Conservation (phyloP, 129 eudicot genomes). For the Deinandra increscens region DNA sequence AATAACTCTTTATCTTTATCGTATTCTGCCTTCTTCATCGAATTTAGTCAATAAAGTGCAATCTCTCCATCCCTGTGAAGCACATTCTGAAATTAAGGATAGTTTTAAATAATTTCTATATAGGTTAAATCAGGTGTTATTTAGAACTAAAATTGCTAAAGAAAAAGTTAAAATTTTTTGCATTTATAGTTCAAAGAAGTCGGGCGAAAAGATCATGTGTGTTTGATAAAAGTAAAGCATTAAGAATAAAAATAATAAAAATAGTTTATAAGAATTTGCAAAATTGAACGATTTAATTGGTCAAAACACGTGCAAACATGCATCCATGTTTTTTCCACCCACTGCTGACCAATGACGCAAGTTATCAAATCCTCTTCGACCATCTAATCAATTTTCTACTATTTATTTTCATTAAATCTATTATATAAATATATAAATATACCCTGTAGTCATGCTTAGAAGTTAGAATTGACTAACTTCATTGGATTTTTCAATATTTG, state of each 20-base stretch:
- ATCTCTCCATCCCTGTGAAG: too few relatives aligned
- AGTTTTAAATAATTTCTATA: too few relatives aligned
- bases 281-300: neutral
- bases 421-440: too few relatives aligned
- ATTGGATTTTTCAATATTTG: neutral
- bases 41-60: too few relatives aligned
- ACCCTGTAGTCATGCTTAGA: neutral
- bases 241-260: neutral
- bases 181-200: slow-evolving; percentile 16
- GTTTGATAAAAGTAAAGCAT: neutral
- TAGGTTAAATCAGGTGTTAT: too few relatives aligned
- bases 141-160: too few relatives aligned
- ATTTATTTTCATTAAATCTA: neutral
- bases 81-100: too few relatives aligned
- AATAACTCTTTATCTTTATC: too few relatives aligned
- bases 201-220: slow-evolving; percentile 17
- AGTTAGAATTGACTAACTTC: neutral
- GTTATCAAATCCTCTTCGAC: slow-evolving; percentile 19
- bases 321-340: slow-evolving; percentile 20
- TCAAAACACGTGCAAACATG: slow-evolving; percentile 27
- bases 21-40: too few relatives aligned
- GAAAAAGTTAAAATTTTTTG: neutral
- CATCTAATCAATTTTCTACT: neutral
- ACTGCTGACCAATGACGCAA: slow-evolving; percentile 27
- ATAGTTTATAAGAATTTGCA: neutral